Evolutionary conservation across 768 basidiomycete species (phyloP).

Genomic region (Zangia roseola): DNA sequence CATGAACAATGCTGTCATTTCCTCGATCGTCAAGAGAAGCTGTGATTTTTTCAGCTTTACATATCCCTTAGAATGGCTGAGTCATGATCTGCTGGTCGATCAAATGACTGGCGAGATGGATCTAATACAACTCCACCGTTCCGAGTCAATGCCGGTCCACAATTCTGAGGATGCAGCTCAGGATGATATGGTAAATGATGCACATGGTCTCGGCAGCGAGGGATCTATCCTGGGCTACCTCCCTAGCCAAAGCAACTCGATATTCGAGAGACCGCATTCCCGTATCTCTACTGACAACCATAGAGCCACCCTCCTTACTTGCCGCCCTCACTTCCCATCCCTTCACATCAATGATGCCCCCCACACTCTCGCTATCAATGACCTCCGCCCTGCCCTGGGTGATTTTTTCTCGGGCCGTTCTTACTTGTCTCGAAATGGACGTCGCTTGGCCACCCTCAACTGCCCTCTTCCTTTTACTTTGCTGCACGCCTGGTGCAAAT

Average conservation of each 20-base stretch:
- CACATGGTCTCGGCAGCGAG: too few relatives aligned
- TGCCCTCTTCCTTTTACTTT: conserved; percentile 1
- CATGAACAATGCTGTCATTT: conserved; percentile 9
- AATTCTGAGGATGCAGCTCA: too few relatives aligned
- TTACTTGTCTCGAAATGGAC: neutral
- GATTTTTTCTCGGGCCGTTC: neutral
- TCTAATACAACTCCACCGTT: neutral
- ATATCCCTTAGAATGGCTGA: neutral
- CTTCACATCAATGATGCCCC: neutral
- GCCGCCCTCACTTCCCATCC: neutral
- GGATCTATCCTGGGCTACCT: too few relatives aligned
- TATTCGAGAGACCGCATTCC: neutral
- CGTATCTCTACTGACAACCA: neutral
- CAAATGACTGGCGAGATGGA: neutral
- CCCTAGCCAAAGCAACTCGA: neutral
- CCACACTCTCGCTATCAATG: neutral
- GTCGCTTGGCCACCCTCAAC: neutral
- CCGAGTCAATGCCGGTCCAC: too few relatives aligned
- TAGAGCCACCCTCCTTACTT: neutral
- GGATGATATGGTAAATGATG: too few relatives aligned
- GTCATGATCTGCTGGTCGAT: neutral
- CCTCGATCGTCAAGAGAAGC: conserved; percentile 10
- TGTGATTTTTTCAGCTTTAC: conserved; percentile 2
- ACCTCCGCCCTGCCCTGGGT: conserved; percentile 8
- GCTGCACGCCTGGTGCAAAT: conserved; percentile 2